phyloP scores from a whole-genome alignment of 192 early-diverging fungal species.

The Coemansia sp. region DNA sequence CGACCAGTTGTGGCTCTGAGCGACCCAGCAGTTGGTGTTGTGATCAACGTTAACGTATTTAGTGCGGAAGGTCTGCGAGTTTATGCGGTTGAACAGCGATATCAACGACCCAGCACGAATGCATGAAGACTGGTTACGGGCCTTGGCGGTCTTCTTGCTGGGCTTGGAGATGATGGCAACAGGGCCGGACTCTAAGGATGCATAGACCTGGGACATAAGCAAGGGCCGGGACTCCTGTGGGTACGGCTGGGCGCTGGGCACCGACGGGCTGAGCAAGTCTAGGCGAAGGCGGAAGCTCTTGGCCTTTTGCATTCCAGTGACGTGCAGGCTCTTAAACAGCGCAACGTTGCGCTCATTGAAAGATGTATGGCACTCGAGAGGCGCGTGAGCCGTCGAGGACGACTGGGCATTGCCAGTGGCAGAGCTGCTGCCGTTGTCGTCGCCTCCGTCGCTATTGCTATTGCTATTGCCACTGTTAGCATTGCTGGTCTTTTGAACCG shows the following conservation, averaged over 20 bases:
- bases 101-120: slow-evolving; percentile 71
- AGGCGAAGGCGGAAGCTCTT: slow-evolving; percentile 73
- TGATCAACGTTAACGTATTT: slow-evolving; percentile 71
- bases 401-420: neutral
- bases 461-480: neutral
- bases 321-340: slow-evolving; percentile 72
- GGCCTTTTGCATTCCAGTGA: slow-evolving; percentile 73
- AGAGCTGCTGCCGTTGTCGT: neutral
- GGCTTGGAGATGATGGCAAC: slow-evolving; percentile 90
- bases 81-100: slow-evolving; percentile 86
- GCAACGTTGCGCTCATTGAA: slow-evolving; percentile 53
- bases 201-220: slow-evolving; percentile 47
- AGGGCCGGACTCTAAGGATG: slow-evolving; percentile 64
- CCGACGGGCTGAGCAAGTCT: slow-evolving; percentile 51
- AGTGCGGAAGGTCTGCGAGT: slow-evolving; percentile 86
- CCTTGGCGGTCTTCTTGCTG: slow-evolving; percentile 84
- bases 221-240: slow-evolving; percentile 11
- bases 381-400: slow-evolving; percentile 45
- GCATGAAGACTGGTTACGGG: slow-evolving; percentile 70
- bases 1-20: slow-evolving; percentile 53
- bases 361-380: slow-evolving; percentile 45
- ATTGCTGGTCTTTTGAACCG: neutral
- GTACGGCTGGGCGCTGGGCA: slow-evolving; percentile 5
- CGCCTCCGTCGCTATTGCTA: too few species aligned
- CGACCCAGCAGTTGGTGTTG: slow-evolving; percentile 38